Percentiles rank a stretch among this genome's conserved stretches.
These are phyloP conservation scores for Tricholoma sp. DNA, from an alignment of 768 basidiomycete genomes.

Conservation along the genomic window DNA sequence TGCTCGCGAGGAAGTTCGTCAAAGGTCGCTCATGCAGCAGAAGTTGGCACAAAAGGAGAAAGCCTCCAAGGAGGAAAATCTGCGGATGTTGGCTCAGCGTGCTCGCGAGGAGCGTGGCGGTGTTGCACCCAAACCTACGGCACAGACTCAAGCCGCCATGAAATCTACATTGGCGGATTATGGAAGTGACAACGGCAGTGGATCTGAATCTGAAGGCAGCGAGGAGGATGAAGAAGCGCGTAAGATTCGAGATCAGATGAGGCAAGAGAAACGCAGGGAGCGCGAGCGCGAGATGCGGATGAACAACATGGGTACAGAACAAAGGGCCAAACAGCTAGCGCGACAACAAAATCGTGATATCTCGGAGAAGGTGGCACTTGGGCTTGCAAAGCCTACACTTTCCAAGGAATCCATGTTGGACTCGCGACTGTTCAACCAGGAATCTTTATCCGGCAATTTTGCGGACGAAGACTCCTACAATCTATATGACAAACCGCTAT, in stretches of 20 bases:
- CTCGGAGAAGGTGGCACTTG: constrained; percentile 97
- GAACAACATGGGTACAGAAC: constrained; percentile 98
- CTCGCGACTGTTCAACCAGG: constrained; percentile 96
- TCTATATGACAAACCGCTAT: constrained; percentile 90
- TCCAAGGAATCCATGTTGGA: constrained; percentile 98
- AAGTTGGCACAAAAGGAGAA: constrained; percentile 99
- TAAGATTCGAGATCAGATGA: constrained; percentile 84
- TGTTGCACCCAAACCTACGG: constrained; percentile 61
- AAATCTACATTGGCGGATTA: constrained; percentile 79
- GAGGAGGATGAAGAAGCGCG: constrained; percentile 82
- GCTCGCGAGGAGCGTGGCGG: constrained; percentile 93
- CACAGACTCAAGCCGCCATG: constrained; percentile 63
- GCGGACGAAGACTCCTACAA: constrained; percentile 93
- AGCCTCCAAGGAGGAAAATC: constrained; percentile 92
- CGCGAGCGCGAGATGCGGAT: constrained; percentile 97
- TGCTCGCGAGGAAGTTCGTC: constrained; percentile 96
- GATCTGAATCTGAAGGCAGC: constrained; percentile 52
- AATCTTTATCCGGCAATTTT: constrained; percentile 75
- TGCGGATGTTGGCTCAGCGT: constrained; percentile 89
- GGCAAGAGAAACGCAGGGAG: constrained; percentile 87
- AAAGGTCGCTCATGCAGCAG: constrained; percentile 96
- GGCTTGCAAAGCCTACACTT: constrained; percentile 92
- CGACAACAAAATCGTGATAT: constrained; percentile 98
- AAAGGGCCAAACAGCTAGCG: constrained; percentile 92
- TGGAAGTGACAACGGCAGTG: constrained; percentile 71